Evolutionary conservation across 495 filamentous ascomycete genomes (phyloP), one percentile per base, ranked within the genome.

Genomic region (Aspergillus funiculosus): DNA sequence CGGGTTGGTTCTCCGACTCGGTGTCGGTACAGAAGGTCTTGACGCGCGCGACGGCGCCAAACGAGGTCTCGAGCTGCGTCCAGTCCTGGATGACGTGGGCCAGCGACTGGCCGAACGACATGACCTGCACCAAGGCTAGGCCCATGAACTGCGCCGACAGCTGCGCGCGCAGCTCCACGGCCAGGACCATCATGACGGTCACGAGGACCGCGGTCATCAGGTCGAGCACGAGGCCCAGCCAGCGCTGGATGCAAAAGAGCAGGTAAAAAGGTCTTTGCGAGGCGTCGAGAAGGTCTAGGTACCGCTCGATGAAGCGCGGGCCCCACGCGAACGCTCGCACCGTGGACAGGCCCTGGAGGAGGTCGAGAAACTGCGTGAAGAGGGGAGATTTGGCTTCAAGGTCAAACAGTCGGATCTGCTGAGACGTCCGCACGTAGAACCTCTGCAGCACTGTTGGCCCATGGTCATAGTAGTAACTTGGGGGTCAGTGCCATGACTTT

Each of bases 261-360:
- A 43, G 15, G 27, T 43, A 43, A 21, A 22, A 43, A 9, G 40
- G 40, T 13, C 28, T 29, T 32, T 43, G 40, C 13, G 21, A 49
- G 4, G 13, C 36, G 22, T 37, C 25, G 66, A 21, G 59, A 62
- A 48, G 34, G 18, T 17, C 34, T 10, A 19, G 18, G 34, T 37
- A 19, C 34, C 18, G 14, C 34, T 37, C 34, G 7, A 17, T 20
- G 6, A 37, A 37, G 15, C 18, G 34, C 17, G 34, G 34, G 10
- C 18, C 34, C 34, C 34, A 37, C 18, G 7, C 18, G 17, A 37
- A 37, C 8, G 34, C 14, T 19, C 18, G 15, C 14, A 37, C 18
- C 3, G 14, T 37, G 14, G 34, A 37, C 18, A 37, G 14, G 34
- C 34, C 34, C 14, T 19, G 34, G 34, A 37, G 6, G 15, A 19